Evolutionary conservation across 176 grass and related monocot genomes (phyloP).

Genomic region (Oryza coarctata): DNA sequence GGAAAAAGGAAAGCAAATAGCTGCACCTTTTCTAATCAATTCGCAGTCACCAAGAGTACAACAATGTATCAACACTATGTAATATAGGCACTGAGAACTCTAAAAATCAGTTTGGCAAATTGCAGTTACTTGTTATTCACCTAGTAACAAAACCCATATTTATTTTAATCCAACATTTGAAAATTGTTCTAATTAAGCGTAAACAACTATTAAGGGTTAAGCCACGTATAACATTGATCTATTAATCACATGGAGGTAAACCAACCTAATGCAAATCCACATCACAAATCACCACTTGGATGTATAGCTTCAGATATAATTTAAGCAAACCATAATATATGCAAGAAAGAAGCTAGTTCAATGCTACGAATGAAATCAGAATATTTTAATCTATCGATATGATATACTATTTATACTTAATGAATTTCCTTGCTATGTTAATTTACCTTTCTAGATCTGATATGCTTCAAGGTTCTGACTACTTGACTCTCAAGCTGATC

Average conservation of each 20-base stretch:
- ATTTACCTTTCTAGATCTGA: conserved; percentile 79
- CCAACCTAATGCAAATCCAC: background rate
- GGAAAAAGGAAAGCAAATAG: background rate
- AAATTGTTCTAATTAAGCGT: background rate
- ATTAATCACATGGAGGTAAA: background rate
- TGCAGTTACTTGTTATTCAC: background rate
- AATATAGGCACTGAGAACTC: background rate
- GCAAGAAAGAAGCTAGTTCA: background rate
- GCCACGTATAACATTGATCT: background rate
- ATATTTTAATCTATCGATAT: no score
- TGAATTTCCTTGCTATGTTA: background rate
- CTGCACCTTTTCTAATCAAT: background rate
- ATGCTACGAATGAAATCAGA: background rate
- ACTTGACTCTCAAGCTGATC: conserved; percentile 79
- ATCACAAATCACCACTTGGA: background rate
- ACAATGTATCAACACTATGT: background rate
- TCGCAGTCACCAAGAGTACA: background rate
- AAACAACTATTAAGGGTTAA: background rate
- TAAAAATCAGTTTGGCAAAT: background rate
- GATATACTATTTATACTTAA: background rate
- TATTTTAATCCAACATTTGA: background rate
- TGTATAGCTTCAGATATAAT: background rate
- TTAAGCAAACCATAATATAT: background rate
- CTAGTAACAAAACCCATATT: background rate
- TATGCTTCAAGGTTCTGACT: conserved; percentile 66